A percentile compares a stretch with the other conserved stretches of the same genome.
Conservation (phyloP, 2,329 filamentous ascomycete genomes). For the Monilinia polystroma region DNA sequence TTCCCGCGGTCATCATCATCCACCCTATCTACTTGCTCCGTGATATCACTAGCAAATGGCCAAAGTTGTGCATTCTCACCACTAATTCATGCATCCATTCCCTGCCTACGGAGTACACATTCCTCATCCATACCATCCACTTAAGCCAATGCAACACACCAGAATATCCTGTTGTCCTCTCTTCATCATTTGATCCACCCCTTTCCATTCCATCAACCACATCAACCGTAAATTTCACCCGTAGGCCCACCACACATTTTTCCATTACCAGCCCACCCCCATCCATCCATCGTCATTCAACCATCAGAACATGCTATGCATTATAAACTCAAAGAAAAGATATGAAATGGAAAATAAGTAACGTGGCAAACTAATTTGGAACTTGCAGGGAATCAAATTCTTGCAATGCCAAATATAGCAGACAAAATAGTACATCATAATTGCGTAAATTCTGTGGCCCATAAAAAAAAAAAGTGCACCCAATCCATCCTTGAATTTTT, state of each 20-base stretch:
- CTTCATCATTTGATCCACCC: not conserved
- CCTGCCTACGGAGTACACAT: not conserved
- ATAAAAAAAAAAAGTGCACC: constrained; percentile 20
- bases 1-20: not conserved
- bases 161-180: constrained; percentile 12
- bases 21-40: not conserved
- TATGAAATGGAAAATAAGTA: not conserved
- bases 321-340: constrained; percentile 14
- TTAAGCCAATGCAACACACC: constrained; percentile 6
- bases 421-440: constrained; percentile 21
- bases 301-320: constrained; percentile 21
- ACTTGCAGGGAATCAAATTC: constrained; percentile 7
- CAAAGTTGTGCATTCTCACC: not conserved
- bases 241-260: not conserved
- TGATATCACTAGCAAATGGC: constrained; percentile 5
- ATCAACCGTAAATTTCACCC: not conserved
- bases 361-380: constrained; percentile 7
- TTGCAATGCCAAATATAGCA: constrained; percentile 15
- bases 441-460: constrained; percentile 19
- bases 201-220: not conserved
- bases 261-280: constrained; percentile 7
- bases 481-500: constrained; percentile 21
- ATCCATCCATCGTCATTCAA: constrained; percentile 6
- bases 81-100: not conserved
- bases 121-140: not conserved